Evolutionary conservation across 768 basidiomycete species (phyloP), one percentile per base, ranked within the genome.

Genomic region (Astraeus odoratus): DNA sequence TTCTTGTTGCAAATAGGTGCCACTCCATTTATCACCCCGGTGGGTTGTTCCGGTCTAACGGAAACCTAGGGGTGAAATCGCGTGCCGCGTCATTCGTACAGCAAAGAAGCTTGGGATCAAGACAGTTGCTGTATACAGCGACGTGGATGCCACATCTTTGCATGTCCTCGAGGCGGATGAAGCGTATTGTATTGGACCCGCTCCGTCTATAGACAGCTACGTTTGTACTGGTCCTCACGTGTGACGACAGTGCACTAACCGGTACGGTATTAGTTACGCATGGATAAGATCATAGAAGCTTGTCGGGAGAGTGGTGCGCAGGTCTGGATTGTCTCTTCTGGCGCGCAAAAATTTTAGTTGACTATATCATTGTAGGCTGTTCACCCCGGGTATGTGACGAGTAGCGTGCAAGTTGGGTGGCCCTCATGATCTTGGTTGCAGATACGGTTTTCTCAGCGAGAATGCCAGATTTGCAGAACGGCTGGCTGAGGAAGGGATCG

Each of bases 111-210:
- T 96, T 3, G 93, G 94, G 0, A 84, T 96, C 60, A 83, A 77
- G 73, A 92, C 89, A 0, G 93, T 96, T 13, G 92, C 92, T 0
- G 87, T 97, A 6, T 96, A 86, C 59, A 90, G 86, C 49, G 89
- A 94, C 38, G 89, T 80, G 6, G 94, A 97, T 52, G 77, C 71
- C 41, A 72, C 83, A 57, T 75, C 89, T 0, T 61, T 94, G 48
- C 94, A 97, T 61, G 91, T 94, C 19, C 67, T 78, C 50, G 69
- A 92, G 71, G 89, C 89, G 4, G 89, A 92, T 54, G 88, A 92
- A 57, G 87, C 89, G n/a, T 88, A 85, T 55, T 88, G 85, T 51
- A 91, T 97, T 31, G 94, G 93, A 1, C 89, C 89, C n/a, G 86
- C 93, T 1, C 83, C 84, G 1, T 92, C 90, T 1, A 67, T 82